These are phyloP conservation scores for Apiospora sp. DNA, from an alignment of 2,329 filamentous ascomycete species.

Conservation along the genomic window DNA sequence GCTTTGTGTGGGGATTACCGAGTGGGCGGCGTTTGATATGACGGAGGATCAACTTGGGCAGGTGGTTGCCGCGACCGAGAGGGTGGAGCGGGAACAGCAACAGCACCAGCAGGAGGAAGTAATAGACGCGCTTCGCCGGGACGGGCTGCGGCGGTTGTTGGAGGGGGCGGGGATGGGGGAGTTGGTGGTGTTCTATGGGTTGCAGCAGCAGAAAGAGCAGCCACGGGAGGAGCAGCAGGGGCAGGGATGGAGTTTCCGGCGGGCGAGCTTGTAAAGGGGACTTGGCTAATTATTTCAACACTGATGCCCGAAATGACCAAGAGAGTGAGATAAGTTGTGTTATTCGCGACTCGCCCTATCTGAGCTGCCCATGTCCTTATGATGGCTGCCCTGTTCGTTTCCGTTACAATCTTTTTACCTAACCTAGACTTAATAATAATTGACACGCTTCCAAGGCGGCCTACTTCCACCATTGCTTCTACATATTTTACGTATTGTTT, in stretches of 20 bases:
- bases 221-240: neutral
- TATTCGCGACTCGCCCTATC: too few species aligned
- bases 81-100: neutral
- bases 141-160: neutral
- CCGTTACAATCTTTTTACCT: too few species aligned
- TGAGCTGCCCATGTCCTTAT: too few species aligned
- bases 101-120: neutral
- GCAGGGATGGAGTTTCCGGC: neutral
- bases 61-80: neutral
- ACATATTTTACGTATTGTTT: too few species aligned
- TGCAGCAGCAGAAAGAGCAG: neutral
- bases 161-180: neutral
- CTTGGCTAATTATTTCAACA: too few species aligned
- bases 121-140: neutral
- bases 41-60: neutral
- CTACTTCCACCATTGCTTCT: too few species aligned
- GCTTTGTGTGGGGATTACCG: neutral
- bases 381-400: too few species aligned
- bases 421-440: too few species aligned
- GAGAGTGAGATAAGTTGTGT: too few species aligned
- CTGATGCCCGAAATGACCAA: too few species aligned
- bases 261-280: neutral
- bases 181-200: neutral
- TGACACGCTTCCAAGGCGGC: too few species aligned
- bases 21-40: constrained; percentile 11